phyloP scores from a whole-genome alignment of 2,329 filamentous ascomycete genomes.

The Talaromyces sp. region DNA sequence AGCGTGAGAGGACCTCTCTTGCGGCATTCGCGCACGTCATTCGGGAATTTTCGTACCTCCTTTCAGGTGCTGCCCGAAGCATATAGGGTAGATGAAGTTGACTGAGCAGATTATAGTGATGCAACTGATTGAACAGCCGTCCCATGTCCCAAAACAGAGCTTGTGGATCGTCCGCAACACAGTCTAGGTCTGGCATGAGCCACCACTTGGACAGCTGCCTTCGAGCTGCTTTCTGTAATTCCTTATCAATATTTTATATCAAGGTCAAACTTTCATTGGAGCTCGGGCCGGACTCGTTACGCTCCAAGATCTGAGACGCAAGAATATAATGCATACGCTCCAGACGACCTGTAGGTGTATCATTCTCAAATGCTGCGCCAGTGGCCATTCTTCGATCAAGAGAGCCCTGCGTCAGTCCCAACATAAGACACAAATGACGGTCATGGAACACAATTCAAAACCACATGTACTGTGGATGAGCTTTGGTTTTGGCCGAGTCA shows the following conservation, averaged over 20 bases:
- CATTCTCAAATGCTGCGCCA: slow-evolving; percentile 27
- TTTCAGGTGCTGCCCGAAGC: slow-evolving; percentile 24
- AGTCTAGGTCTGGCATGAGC: slow-evolving; percentile 32
- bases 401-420: slow-evolving; percentile 38
- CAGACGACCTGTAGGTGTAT: slow-evolving; percentile 44
- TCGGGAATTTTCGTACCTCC: slow-evolving; percentile 49
- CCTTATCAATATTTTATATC: slow-evolving; percentile 46
- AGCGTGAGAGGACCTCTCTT: slow-evolving; percentile 51
- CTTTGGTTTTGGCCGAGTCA: slow-evolving; percentile 26
- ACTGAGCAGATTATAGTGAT: slow-evolving; percentile 51
- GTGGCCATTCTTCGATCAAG: slow-evolving; percentile 35
- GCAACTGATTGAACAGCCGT: slow-evolving; percentile 49
- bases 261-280: slow-evolving; percentile 35
- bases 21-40: slow-evolving; percentile 51
- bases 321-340: slow-evolving; percentile 48
- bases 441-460: slow-evolving; percentile 41
- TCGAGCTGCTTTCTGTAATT: slow-evolving; percentile 44
- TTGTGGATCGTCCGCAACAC: not conserved
- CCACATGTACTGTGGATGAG: slow-evolving; percentile 32
- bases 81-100: slow-evolving; percentile 51
- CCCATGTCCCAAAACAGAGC: slow-evolving; percentile 31
- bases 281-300: slow-evolving; percentile 38
- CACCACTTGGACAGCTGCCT: slow-evolving; percentile 51
- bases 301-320: slow-evolving; percentile 48
- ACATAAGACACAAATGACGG: slow-evolving; percentile 41